A percentile compares a stretch with the other conserved stretches of the same genome.
phyloP scores from a whole-genome alignment of 108 stramenopile genomes.

The Cyclotella choctawhatcheeana region DNA sequence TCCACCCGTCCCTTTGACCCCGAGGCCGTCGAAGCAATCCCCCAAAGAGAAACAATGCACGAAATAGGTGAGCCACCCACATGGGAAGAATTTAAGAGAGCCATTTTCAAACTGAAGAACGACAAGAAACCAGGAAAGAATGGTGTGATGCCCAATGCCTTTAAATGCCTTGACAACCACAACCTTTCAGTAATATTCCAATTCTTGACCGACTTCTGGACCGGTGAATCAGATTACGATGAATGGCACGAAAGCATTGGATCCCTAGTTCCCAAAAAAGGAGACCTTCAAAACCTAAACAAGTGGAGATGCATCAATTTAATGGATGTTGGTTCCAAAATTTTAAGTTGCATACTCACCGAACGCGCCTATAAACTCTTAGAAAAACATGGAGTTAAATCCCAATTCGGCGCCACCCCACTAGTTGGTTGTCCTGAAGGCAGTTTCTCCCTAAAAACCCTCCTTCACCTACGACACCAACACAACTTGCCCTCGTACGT shows the following conservation, averaged over 20 bases:
- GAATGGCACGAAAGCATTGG: slow-evolving; percentile 20
- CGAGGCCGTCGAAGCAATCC: not conserved
- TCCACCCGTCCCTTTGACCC: not conserved
- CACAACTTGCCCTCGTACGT: slow-evolving; percentile 19
- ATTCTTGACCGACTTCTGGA: slow-evolving; percentile 21
- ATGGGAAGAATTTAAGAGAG: slow-evolving; percentile 23
- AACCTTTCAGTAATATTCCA: not conserved
- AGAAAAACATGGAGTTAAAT: slow-evolving; percentile 19
- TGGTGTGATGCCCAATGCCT: slow-evolving; percentile 10
- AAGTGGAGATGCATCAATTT: slow-evolving; percentile 21
- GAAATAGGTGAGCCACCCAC: not conserved
- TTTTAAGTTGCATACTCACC: slow-evolving; percentile 3
- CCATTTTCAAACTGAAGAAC: slow-evolving; percentile 19
- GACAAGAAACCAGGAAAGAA: slow-evolving; percentile 22
- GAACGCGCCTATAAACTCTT: slow-evolving; percentile 16
- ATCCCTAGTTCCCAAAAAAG: slow-evolving; percentile 16
- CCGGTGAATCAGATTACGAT: not conserved
- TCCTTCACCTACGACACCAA: slow-evolving; percentile 18
- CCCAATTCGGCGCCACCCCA: slow-evolving; percentile 3
- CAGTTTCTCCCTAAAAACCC: slow-evolving; percentile 23
- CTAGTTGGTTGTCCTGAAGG: slow-evolving; percentile 25
- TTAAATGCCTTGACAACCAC: slow-evolving; percentile 20
- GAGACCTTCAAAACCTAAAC: slow-evolving; percentile 9
- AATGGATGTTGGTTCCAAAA: slow-evolving; percentile 26
- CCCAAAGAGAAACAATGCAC: not conserved